Evolutionary conservation across 1,284 basidiomycete species (phyloP), one percentile per base, ranked within the genome.

Genomic region (Cutaneotrichosporon cavernicola): DNA sequence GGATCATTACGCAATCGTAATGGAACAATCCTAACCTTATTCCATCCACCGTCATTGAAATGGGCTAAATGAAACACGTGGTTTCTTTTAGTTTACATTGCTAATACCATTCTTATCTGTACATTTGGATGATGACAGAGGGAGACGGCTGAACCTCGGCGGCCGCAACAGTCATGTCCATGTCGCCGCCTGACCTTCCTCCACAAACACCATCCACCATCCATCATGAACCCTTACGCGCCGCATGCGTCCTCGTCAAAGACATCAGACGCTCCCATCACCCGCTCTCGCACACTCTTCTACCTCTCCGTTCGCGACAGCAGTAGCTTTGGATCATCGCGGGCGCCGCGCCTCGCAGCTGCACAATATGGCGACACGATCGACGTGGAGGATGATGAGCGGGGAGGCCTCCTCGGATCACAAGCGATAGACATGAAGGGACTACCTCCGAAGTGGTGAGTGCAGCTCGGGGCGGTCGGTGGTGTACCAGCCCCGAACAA

Each of bases 241-340:
- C 56, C 56, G 30, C 40, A 46, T 34, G 55, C 56, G 22, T 38
- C 49, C 14, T 31, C 62, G 21, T 63, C 61, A 21, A 26, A 22
- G 30, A 22, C 34, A 6, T 10, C 34, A 43, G 55, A 61, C 34
- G 40, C 49, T 26, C 66, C 66, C 3, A 73, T 80, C 26, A 94
- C 90, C 21, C 89, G 96, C 70, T 95, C 91, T 1, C 83, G 96
- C 57, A 98, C 96, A 4, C 87, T 94, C 58, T 87, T 97, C 75
- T 99, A 97, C 81, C 89, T 97, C 64, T 97, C 94, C 11, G 93
- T 93, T 79, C 86, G 96, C 68, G 92, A 97, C 81, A 93, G 92
- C 4, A 85, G 84, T 34, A 80, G 85, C 0, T 83, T 86, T 31
- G 58, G 66, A 14, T 22, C 63, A 5, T 46, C 26, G 4, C 61